Evolutionary conservation across 192 early-diverging fungal species (phyloP), one percentile per base, ranked within the genome.

Genomic region (Anaeromyces robustus): DNA sequence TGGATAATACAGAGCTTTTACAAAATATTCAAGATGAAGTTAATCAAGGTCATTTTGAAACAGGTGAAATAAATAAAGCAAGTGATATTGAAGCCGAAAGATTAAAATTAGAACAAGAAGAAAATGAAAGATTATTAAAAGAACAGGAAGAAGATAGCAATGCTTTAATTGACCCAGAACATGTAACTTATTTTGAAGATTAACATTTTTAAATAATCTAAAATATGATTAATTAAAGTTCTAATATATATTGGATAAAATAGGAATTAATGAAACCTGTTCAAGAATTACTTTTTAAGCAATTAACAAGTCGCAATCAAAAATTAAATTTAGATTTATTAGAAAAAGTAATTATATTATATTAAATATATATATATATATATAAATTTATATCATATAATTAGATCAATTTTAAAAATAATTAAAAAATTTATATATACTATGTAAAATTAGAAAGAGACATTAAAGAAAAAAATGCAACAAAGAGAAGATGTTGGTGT

Each of bases 181-280:
- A 68, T 68, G 52, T 68, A 68, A 68, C 16, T 32, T 32, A 7
- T 32, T 32, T n/a, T n/a, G n/a, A n/a, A 12, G 13, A 52, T 22
- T 52, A 52, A 22, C 6, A 52, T 22, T 52, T 32, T 32, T 32
- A 32, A 32, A 32, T 32, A n/a, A n/a, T n/a, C n/a, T n/a, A n/a
- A n/a, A n/a, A n/a, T n/a, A n/a, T n/a, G n/a, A n/a, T n/a, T n/a
- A n/a, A n/a, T n/a, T n/a, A n/a, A n/a, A n/a, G n/a, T n/a, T n/a
- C n/a, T n/a, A n/a, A n/a, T n/a, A n/a, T n/a, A n/a, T n/a, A n/a
- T n/a, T n/a, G n/a, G n/a, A n/a, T 4, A 4, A 52, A 22, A 68
- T 81, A 90, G 89, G 89, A 89, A 52, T 83, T 91, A 39, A 88
- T 91, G 87, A 81, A 85, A 80, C 83, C 89, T 31, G 89, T 91